Evolutionary conservation across 2,329 filamentous ascomycete genomes (phyloP).

Genomic region (Didymellaceae sp.): DNA sequence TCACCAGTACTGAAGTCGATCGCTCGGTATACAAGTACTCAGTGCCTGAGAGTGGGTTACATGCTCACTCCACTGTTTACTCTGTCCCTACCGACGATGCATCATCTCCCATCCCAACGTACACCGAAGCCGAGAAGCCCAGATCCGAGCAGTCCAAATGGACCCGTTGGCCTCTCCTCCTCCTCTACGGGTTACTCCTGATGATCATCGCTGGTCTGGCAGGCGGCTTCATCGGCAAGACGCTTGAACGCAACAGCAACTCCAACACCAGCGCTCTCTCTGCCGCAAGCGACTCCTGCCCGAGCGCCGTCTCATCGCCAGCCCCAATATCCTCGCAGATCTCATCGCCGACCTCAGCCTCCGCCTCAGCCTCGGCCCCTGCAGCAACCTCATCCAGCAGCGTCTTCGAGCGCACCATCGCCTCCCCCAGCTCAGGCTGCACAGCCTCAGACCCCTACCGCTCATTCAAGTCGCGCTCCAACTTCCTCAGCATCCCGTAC

Average conservation of each 20-base stretch:
- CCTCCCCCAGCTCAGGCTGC: slow-evolving; percentile 8
- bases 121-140: no score
- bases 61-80: no score
- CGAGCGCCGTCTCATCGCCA: not conserved
- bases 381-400: not conserved
- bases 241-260: slow-evolving; percentile 3
- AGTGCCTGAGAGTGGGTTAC: no score
- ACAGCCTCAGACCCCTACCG: not conserved
- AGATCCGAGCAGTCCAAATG: no score
- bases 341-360: not conserved
- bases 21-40: no score
- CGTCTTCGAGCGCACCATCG: slow-evolving; percentile 1
- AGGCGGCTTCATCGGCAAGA: slow-evolving; percentile 19
- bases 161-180: not conserved
- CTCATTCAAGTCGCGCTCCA: slow-evolving; percentile 4
- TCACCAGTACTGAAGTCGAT: no score
- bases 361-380: not conserved
- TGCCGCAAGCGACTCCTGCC: not conserved
- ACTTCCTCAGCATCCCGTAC: not conserved
- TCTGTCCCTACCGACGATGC: no score
- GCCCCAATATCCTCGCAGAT: not conserved
- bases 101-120: no score
- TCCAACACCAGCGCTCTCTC: not conserved
- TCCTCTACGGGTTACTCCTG: slow-evolving; percentile 9
- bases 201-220: slow-evolving; percentile 11